Evolutionary conservation across 23 red algal species (phyloP), one percentile per base, ranked within the genome.

Genomic region (Gracilaria gracilis): DNA sequence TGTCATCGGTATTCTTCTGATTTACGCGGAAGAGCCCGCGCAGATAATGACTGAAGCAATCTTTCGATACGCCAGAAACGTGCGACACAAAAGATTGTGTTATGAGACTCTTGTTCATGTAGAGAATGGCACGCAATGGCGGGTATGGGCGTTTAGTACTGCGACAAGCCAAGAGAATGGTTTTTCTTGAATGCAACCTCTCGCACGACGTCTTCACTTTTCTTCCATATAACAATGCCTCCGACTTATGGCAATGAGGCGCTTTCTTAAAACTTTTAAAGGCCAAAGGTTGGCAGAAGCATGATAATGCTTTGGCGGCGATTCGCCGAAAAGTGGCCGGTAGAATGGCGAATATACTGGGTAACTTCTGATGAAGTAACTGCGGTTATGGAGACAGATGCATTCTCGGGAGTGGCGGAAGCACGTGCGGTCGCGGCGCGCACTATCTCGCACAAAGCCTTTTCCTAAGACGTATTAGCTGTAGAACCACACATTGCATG

Each of bases 51-150:
- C 72, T 80, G 33, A 91, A 70, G 24, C 62, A 67, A 17, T 75
- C 76, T 55, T 91, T 75, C 21, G 75, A 81, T 15, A 91, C 87
- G 19, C 87, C 87, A 31, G 87, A 81, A 51, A 81, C 69, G 51
- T 91, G 87, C 6, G 75, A 81, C 25, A 91, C 76, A 55, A 91
- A 91, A 9, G 87, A 91, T 33, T 91, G 87, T 0, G 87, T 91
- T 8, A 91, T 88, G 40, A 88, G 84, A 32, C 58, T 88, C 55
- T 78, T 75, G 57, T 88, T 88, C 47, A 88, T 72, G 84, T 76
- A 88, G 23, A 88, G 84, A 64, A 88, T 88, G 12, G 84, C 84
- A 23, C 84, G 84, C 0, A 88, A 37, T 88, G 84, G 0, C 77
- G 84, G 4, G 84, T n/a, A n/a, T 88, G 16, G 67, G 61, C 33